Conservation (phyloP, 306 rosid species). For the Gillenia trifoliata region DNA sequence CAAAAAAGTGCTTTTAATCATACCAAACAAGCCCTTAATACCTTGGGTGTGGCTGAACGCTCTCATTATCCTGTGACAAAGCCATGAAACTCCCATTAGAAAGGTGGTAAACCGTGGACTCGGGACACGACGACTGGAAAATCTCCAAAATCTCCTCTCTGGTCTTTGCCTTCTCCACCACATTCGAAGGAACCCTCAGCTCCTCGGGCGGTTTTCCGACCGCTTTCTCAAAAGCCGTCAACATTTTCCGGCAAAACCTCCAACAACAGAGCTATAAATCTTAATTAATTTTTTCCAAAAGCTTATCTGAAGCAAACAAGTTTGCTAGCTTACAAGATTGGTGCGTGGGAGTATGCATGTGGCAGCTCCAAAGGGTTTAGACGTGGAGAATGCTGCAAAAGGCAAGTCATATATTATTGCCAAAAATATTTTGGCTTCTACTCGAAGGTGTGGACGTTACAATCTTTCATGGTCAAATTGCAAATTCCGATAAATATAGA, state of each 20-base stretch:
- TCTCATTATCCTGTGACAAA: constrained; percentile 22
- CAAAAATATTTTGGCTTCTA: background rate
- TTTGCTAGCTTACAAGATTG: constrained; percentile 14
- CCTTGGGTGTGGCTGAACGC: constrained; percentile 44
- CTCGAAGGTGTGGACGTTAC: background rate
- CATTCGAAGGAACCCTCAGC: constrained; percentile 38
- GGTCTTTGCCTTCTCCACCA: constrained; percentile 23
- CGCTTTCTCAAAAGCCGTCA: constrained; percentile 46
- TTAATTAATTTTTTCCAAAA: background rate
- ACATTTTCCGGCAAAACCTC: constrained; percentile 27
- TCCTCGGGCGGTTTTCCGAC: constrained; percentile 51
- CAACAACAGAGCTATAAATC: background rate
- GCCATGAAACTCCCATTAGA: constrained; percentile 52
- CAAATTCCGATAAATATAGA: background rate
- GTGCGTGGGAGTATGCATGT: constrained; percentile 20
- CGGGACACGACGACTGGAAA: constrained; percentile 32
- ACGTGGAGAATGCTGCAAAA: constrained; percentile 27
- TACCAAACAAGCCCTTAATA: constrained; percentile 5
- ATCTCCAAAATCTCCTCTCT: constrained; percentile 26
- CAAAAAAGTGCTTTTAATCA: no score
- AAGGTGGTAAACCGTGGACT: constrained; percentile 35
- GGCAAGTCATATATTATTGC: constrained; percentile 10
- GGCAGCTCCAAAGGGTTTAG: constrained; percentile 25
- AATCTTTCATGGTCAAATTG: constrained; percentile 4
- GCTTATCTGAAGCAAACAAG: background rate